phyloP scores from a whole-genome alignment of 192 early-diverging fungal species.

The Lobosporangium transversale region DNA sequence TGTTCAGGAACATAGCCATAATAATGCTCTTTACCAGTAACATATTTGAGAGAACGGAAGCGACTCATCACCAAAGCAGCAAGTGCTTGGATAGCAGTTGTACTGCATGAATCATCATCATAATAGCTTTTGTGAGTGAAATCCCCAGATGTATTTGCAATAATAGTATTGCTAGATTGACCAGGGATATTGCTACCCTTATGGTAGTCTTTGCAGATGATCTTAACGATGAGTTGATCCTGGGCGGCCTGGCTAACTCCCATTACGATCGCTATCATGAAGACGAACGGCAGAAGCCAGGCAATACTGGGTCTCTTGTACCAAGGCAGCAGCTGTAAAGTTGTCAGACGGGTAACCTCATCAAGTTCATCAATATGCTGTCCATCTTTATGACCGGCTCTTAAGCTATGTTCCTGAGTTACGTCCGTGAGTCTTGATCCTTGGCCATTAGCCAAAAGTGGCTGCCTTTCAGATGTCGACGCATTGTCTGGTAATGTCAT shows the following conservation, averaged over 20 bases:
- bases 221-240: slow-evolving; percentile 31
- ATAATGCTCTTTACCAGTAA: too few relatives aligned
- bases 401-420: neutral
- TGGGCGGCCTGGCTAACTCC: slow-evolving; percentile 22
- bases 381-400: neutral
- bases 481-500: too few relatives aligned
- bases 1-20: too few relatives aligned
- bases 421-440: neutral
- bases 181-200: neutral
- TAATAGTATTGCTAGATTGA: neutral
- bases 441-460: slow-evolving; percentile 1
- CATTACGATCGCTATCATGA: slow-evolving; percentile 19
- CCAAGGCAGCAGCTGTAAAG: slow-evolving; percentile 24
- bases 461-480: slow-evolving; percentile 13
- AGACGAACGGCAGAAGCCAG: slow-evolving; percentile 32
- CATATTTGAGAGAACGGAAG: slow-evolving; percentile 27
- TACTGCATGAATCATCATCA: slow-evolving; percentile 9
- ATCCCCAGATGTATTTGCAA: neutral
- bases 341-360: slow-evolving; percentile 18
- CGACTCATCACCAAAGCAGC: slow-evolving; percentile 24
- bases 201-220: slow-evolving; percentile 33
- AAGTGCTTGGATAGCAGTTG: slow-evolving; percentile 9
- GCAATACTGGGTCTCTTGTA: slow-evolving; percentile 24
- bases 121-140: neutral
- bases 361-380: slow-evolving; percentile 7